Evolutionary conservation across 495 filamentous ascomycete genomes (phyloP).

Genomic region (Apiosordaria backusii): DNA sequence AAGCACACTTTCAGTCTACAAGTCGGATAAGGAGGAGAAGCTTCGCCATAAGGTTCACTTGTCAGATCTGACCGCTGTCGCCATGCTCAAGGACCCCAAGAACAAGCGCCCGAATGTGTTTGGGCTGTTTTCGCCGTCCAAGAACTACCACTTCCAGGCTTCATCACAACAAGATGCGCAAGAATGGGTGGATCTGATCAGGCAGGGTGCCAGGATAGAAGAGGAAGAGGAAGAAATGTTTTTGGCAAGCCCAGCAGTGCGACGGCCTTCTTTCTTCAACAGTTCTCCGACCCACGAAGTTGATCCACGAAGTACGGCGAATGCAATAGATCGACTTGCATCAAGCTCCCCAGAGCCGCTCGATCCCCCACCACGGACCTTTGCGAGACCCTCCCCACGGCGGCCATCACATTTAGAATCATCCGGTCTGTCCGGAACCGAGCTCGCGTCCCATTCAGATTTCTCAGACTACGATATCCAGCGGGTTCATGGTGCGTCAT

Average conservation of each 20-base stretch:
- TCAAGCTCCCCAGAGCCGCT: conserved; percentile 66
- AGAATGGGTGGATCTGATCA: conserved; percentile 83
- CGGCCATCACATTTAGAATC: conserved; percentile 64
- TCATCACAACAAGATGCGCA: conserved; percentile 67
- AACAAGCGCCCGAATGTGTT: conserved; percentile 77
- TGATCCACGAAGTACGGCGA: conserved; percentile 7
- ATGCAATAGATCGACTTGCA: conserved; percentile 35
- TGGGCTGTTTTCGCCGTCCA: conserved; percentile 86
- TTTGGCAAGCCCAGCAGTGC: conserved; percentile 55
- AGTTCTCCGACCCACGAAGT: neutral
- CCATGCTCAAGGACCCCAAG: conserved; percentile 82
- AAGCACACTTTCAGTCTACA: conserved; percentile 93
- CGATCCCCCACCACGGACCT: conserved; percentile 34
- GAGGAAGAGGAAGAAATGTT: conserved; percentile 82
- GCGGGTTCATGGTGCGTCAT: conserved; percentile 40
- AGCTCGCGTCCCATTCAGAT: conserved; percentile 84
- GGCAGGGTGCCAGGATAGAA: conserved; percentile 72
- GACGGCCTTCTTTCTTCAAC: conserved; percentile 32
- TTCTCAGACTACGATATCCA: conserved; percentile 69
- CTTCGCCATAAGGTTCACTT: conserved; percentile 82
- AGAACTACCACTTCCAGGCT: conserved; percentile 87
- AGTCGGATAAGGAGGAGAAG: conserved; percentile 82
- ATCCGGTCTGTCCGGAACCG: conserved; percentile 68
- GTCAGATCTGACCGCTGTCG: conserved; percentile 87
- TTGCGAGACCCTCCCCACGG: conserved; percentile 33